These are phyloP conservation scores for Aureobasidium sp. DNA, from an alignment of 2,329 filamentous ascomycete genomes.

Conservation along the genomic window DNA sequence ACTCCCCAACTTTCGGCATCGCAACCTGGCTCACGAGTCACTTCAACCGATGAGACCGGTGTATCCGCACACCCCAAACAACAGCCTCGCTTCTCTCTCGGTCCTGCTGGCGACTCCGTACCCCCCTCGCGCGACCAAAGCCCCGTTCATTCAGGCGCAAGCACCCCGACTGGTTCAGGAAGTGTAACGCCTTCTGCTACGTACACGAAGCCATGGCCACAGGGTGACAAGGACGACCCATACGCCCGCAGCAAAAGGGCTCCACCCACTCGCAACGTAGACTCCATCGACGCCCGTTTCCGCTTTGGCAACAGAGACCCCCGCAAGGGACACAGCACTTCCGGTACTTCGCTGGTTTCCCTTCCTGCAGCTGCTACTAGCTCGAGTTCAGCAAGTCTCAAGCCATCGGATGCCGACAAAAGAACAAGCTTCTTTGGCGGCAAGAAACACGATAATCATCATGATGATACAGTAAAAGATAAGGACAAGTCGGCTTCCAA, in stretches of 20 bases:
- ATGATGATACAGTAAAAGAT: conserved; percentile 35
- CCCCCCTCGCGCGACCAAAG: conserved; percentile 52
- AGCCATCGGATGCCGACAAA: conserved; percentile 35
- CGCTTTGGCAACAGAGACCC: conserved; percentile 74
- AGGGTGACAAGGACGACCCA: conserved; percentile 74
- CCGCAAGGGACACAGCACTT: conserved; percentile 41
- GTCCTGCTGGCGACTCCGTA: conserved; percentile 48
- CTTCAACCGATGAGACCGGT: conserved; percentile 36
- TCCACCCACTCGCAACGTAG: conserved; percentile 58
- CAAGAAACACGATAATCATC: conserved; percentile 47
- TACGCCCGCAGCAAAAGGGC: conserved; percentile 77
- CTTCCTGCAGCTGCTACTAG: conserved; percentile 19
- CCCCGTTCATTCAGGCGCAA: conserved; percentile 45
- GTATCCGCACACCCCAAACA: conserved; percentile 43
- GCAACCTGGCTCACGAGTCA: conserved; percentile 33
- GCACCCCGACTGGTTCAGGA: conserved; percentile 38
- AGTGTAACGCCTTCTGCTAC: conserved; percentile 44
- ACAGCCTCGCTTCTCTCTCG: conserved; percentile 49
- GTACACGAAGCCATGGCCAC: conserved; percentile 62
- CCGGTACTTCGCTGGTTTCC: conserved; percentile 17
- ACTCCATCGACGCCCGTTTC: conserved; percentile 71
- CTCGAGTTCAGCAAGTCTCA: conserved; percentile 5
- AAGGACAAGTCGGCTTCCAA: conserved; percentile 60
- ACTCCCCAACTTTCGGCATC: conserved; percentile 52
- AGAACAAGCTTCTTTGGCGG: conserved; percentile 49